These are phyloP conservation scores for Clavispora asparagi DNA, from an alignment of 805 yeast genomes.

Conservation along the genomic window DNA sequence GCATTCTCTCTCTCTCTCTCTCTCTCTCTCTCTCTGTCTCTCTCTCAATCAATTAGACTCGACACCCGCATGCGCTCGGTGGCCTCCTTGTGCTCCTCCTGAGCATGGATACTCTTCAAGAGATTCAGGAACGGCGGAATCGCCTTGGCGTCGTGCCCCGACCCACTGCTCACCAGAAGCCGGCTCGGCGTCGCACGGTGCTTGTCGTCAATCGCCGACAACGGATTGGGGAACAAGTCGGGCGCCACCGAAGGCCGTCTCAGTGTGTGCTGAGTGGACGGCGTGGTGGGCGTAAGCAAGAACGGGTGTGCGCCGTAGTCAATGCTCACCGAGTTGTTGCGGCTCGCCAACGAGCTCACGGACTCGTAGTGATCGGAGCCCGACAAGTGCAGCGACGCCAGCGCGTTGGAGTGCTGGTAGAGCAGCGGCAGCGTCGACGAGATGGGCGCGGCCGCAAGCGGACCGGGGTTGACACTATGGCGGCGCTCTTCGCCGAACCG, in stretches of 20 bases:
- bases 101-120: conserved; percentile 5
- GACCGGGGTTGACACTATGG: conserved; percentile 2
- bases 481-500: conserved; percentile 5
- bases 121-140: conserved; percentile 9
- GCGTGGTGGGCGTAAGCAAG: conserved; percentile 2
- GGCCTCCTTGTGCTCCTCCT: conserved; percentile 1
- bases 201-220: conserved; percentile 4
- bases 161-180: conserved; percentile 3
- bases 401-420: not conserved
- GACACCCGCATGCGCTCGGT: conserved; percentile 9
- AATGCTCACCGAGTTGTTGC: conserved; percentile 1
- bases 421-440: conserved; percentile 3
- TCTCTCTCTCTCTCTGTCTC: not conserved
- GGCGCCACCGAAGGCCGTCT: conserved; percentile 41
- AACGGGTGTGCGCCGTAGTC: not conserved
- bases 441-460: not conserved
- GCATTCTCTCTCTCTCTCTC: too few relatives aligned
- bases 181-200: not conserved
- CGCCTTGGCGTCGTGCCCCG: not conserved
- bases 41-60: conserved; percentile 9
- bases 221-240: conserved; percentile 39
- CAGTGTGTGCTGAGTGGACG: conserved; percentile 2
- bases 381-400: conserved; percentile 1
- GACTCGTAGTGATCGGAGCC: not conserved
- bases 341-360: not conserved